Base-by-base conservation (phyloP, 139 green algal genomes). In the Pedinophyceae sp. region DNA sequence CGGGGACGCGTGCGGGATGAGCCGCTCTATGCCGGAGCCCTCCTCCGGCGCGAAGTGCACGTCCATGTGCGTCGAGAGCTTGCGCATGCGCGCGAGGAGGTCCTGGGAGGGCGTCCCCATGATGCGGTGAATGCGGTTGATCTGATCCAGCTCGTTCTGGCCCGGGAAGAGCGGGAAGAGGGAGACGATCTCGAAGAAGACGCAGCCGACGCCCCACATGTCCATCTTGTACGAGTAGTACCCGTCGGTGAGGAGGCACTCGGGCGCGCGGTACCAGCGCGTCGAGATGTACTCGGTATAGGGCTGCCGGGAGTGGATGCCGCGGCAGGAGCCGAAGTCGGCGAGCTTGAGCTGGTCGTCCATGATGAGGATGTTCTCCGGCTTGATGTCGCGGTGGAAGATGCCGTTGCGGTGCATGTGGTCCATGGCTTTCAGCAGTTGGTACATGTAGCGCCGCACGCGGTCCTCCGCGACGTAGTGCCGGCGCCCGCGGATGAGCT, bases 141-240 rank as follows among this genome's bases (percentile, higher is more conserved):
- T 85, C 63, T 91, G 82, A 50, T 91, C 82, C 26, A 88, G 62
- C 70, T 91, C 82, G 60, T 87, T 88, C 53, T 65, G 69, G 26
- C 70, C 74, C 4, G 82, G 82, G 55, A 91, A 91, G 5, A 86
- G 66, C 16, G 77, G 77, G 52, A 80, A 86, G 2, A 86, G 62
- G 4, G 71, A 75, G 7, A 86, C 69, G 51, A 87, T 76, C 63
- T 91, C 82, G 58, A 91, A 91, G 57, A 91, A 87, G 23, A 91
- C 82, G 58, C 82, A 91, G 25, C 82, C 82, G 20, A 91, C 82
- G 24, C 82, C 82, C 80, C 80, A 86, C 82, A 87, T 88, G 72
- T 86, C 79, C 77, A 91, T 88, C 61, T 91, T 91, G 73, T 91
- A 86, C 41, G 79, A 87, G 72, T 91, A 91, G 62, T 86, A 88